Percentiles rank a stretch among this genome's conserved stretches.
Evolutionary conservation across 179 eudicot genomes (phyloP).

Genomic region (Patellifolia procumbens): DNA sequence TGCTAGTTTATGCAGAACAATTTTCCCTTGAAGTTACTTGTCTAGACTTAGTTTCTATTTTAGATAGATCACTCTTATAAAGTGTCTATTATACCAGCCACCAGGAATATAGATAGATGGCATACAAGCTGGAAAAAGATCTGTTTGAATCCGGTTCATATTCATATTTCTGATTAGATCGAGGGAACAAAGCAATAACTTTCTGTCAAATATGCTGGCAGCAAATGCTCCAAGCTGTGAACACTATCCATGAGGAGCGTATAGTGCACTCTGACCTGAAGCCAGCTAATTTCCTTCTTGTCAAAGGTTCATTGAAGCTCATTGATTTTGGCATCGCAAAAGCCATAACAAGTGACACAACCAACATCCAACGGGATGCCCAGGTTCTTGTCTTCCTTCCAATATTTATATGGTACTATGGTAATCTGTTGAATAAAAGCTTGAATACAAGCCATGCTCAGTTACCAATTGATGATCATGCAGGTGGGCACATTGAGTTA

Average conservation of each 20-base stretch:
- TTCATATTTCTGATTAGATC: not conserved
- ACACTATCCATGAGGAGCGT: constrained; percentile 92
- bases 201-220: constrained; percentile 39
- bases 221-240: constrained; percentile 92
- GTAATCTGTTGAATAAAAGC: not conserved
- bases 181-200: constrained; percentile 22
- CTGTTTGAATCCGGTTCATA: not conserved
- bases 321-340: constrained; percentile 99
- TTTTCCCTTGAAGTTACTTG: not conserved
- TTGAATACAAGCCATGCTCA: constrained; percentile 2
- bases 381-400: constrained; percentile 51
- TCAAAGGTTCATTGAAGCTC: constrained; percentile 86
- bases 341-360: constrained; percentile 95
- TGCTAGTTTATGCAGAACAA: not conserved
- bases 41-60: not conserved
- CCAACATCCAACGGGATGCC: constrained; percentile 94
- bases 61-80: not conserved
- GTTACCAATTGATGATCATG: constrained; percentile 19
- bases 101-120: not conserved
- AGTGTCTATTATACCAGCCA: no score
- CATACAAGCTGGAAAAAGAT: constrained; percentile 6
- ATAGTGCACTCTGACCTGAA: constrained; percentile 97
- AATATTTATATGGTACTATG: not conserved
- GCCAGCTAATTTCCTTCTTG: constrained; percentile 98
- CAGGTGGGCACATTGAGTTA: constrained; percentile 97